Evolutionary conservation across 192 early-diverging fungal genomes (phyloP), one percentile per base, ranked within the genome.

Genomic region (Gamsiella multidivaricata): DNA sequence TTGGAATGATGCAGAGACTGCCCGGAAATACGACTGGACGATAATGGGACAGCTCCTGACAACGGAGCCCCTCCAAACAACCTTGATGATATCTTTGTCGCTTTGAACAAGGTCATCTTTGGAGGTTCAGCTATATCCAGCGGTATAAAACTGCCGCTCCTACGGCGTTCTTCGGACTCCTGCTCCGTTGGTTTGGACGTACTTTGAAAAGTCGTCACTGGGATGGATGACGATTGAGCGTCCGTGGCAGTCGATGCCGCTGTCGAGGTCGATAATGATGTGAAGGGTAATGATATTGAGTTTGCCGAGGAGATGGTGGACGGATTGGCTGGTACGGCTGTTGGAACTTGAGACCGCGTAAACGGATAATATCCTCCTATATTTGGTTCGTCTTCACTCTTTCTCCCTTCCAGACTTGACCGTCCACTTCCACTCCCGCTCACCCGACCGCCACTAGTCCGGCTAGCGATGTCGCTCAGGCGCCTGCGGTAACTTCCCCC

Each of bases 71-170:
- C 56, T 3, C 37, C 32, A 50, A 39, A 60, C 5, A 33, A 37
- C 28, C 37, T 37, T 0, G 57, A 69, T 15, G 47, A 23, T 33
- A 37, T 53, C n/a, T n/a, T n/a, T n/a, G n/a, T n/a, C n/a, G n/a
- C n/a, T n/a, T n/a, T n/a, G n/a, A n/a, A 23, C 52, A 39, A 1
- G 46, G 26, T 32, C 56, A 32, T 17, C 14, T 37, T 46, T 22
- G 26, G 31, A 5, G 52, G 7, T 18, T 17, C 50, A 18, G 3
- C n/a, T 34, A 25, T 15, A 11, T 61, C 58, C 22, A 71, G 10
- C 0, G 69, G 69, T 14, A 71, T 62, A 47, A 71, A 71, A 10
- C 69, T 71, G 7, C 69, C 69, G 20, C 69, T 71, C 45, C 69
- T 43, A 8, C 69, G 60, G 10, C 69, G 59, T 23, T 62, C 29